Evolutionary conservation across 352 stramenopile genomes (phyloP), one percentile per base, ranked within the genome.

Genomic region (Chrysophaeum taylorii): DNA sequence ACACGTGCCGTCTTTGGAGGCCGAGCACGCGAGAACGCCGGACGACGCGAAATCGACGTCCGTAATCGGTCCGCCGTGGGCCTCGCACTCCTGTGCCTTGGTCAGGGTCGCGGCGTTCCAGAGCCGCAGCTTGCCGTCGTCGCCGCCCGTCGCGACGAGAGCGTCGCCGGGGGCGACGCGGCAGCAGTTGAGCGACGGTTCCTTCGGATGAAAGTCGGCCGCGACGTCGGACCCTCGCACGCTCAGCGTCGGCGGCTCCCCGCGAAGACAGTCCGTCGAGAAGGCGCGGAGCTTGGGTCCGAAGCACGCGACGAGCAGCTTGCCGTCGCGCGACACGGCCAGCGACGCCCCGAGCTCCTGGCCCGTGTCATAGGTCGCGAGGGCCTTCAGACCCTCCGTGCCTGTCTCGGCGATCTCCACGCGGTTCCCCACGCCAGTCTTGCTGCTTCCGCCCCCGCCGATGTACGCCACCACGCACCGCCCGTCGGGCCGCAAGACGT

Each of bases 1-100:
- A 25, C 57, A 66, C 1, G 33, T 66, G 14, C 57, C 57, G 36
- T 66, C 57, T 36, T 66, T 66, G 27, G 57, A 66, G 16, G 57
- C 2, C 9, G 33, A 33, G 7, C 14, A 27, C 16, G 31, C 14
- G 33, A 66, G 36, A 33, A 45, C 33, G 31, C 57, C 36, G 41
- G 14, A 14, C 14, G 41, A 21, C 41, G 41, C 41, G 41, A 48
- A 48, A 21, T 14, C 41, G 14, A 48, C 41, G 41, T 12, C 41
- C 14, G 41, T n/a, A n/a, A n/a, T n/a, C 41, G 41, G 41, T 12
- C 14, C 45, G 18, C 5, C 23, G 45, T 57, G 45, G 23, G 18
- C 45, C 45, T 57, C 23, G 45, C 45, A 57, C 9, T 33, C 45
- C 18, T 33, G 31, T 27, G 23, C 7, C 45, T 27, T 12, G 18